Percentiles rank a stretch among this genome's conserved stretches.
phyloP scores from a whole-genome alignment of 345 rosid species.

The Streptanthus diversifolius region DNA sequence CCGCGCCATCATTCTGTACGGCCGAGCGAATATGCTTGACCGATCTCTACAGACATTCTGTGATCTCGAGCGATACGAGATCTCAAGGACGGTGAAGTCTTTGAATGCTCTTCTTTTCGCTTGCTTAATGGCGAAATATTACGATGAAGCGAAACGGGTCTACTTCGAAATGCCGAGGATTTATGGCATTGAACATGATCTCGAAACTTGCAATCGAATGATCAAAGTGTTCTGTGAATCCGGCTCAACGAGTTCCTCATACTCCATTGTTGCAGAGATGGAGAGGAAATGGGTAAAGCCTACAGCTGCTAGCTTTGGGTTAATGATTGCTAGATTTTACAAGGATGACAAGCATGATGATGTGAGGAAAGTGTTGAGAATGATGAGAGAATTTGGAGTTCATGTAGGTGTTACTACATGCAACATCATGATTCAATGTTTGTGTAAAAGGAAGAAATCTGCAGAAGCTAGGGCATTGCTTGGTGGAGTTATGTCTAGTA shows the following conservation, averaged over 20 bases:
- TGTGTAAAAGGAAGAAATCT: slow-evolving; percentile 58
- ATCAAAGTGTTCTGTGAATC: slow-evolving; percentile 59
- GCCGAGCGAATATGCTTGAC: slow-evolving; percentile 70
- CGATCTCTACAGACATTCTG: slow-evolving; percentile 56
- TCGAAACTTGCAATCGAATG: slow-evolving; percentile 57
- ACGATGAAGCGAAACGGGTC: slow-evolving; percentile 52
- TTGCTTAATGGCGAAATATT: slow-evolving; percentile 52
- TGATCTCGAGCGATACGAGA: slow-evolving; percentile 42
- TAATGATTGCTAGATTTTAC: slow-evolving; percentile 60
- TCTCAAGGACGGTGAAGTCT: slow-evolving; percentile 49
- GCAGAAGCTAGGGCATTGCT: slow-evolving; percentile 63
- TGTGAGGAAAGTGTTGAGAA: slow-evolving; percentile 58
- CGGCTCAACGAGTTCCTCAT: slow-evolving; percentile 51
- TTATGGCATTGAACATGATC: slow-evolving; percentile 51
- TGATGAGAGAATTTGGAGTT: slow-evolving; percentile 51
- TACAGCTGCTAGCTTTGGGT: slow-evolving; percentile 47
- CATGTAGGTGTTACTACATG: slow-evolving; percentile 43
- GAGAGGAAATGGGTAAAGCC: slow-evolving; percentile 58
- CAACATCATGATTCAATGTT: slow-evolving; percentile 60
- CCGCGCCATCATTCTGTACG: slow-evolving; percentile 68
- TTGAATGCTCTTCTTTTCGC: slow-evolving; percentile 66
- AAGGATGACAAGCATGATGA: slow-evolving; percentile 68
- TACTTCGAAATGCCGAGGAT: slow-evolving; percentile 52
- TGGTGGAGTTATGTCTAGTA: slow-evolving; percentile 43
- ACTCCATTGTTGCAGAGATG: slow-evolving; percentile 72